Conservation (phyloP, 371 early-diverging fungal species). For the Mucor circinelloides region DNA sequence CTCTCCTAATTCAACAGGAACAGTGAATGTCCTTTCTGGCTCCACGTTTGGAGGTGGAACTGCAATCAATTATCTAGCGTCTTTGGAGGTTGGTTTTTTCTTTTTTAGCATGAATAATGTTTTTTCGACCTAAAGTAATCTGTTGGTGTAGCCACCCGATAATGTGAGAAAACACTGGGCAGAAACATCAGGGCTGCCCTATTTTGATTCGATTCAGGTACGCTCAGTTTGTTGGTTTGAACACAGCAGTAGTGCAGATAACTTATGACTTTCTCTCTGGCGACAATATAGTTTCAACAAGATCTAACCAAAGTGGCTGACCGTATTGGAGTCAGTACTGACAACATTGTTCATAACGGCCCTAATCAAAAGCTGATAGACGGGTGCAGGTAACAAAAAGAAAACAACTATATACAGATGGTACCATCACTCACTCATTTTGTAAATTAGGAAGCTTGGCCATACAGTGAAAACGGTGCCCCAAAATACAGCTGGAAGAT, state of each 20-base stretch:
- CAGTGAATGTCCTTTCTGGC: constrained; percentile 52
- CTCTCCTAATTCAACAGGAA: constrained; percentile 37
- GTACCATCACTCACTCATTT: too few species aligned
- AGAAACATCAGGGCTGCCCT: not conserved
- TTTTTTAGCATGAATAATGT: not conserved
- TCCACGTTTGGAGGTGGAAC: constrained; percentile 68
- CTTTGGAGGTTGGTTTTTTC: constrained; percentile 29
- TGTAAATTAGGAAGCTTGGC: constrained; percentile 40
- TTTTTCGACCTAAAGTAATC: not conserved
- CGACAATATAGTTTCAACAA: constrained; percentile 26
- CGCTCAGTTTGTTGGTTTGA: not conserved
- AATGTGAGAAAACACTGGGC: constrained; percentile 3
- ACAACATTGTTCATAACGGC: constrained; percentile 60
- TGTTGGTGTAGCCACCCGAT: constrained; percentile 5
- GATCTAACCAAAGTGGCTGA: constrained; percentile 56
- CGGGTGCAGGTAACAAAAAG: constrained; percentile 50
- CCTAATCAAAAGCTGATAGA: constrained; percentile 64
- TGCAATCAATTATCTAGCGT: constrained; percentile 61
- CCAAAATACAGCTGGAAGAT: constrained; percentile 65
- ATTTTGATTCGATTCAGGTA: constrained; percentile 10
- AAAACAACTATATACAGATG: too few species aligned
- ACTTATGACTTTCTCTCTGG: not conserved
- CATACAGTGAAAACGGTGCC: constrained; percentile 55
- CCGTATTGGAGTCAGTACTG: constrained; percentile 59
- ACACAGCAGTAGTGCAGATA: not conserved